Conservation (phyloP, 2,329 filamentous ascomycete genomes). For the Orbilia javanica region DNA sequence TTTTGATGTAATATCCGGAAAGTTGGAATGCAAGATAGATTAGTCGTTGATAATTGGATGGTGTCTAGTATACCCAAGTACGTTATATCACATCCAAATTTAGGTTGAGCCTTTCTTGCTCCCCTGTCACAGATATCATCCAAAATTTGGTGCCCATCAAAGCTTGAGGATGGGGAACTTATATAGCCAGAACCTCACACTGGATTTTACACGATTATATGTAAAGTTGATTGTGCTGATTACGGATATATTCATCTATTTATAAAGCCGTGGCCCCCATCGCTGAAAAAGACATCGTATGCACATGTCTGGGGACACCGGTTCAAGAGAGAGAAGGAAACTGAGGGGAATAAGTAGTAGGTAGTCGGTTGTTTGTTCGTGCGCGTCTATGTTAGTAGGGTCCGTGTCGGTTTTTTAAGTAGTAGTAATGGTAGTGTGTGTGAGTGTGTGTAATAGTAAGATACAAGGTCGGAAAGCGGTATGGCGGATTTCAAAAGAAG, state of each 20-base stretch:
- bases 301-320: conserved; percentile 13
- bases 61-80: too few relatives aligned
- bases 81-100: too few relatives aligned
- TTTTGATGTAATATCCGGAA: too few relatives aligned
- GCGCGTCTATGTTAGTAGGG: background rate
- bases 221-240: background rate
- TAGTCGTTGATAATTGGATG: too few relatives aligned
- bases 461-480: conserved; percentile 41
- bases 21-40: too few relatives aligned
- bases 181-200: background rate
- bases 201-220: background rate
- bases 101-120: too few relatives aligned
- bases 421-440: conserved; percentile 7
- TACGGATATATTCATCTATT: conserved; percentile 30
- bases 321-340: background rate
- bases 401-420: conserved; percentile 15
- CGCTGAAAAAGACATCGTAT: background rate
- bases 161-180: too few relatives aligned
- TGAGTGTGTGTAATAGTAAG: conserved; percentile 44
- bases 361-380: background rate
- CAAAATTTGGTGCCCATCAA: too few relatives aligned
- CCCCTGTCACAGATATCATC: too few relatives aligned
- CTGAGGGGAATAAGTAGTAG: background rate
- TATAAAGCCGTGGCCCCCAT: background rate
- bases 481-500: conserved; percentile 37